Base-by-base conservation (phyloP, 2,329 filamentous ascomycete species). In the Nannizziopsis arthrosporioides region DNA sequence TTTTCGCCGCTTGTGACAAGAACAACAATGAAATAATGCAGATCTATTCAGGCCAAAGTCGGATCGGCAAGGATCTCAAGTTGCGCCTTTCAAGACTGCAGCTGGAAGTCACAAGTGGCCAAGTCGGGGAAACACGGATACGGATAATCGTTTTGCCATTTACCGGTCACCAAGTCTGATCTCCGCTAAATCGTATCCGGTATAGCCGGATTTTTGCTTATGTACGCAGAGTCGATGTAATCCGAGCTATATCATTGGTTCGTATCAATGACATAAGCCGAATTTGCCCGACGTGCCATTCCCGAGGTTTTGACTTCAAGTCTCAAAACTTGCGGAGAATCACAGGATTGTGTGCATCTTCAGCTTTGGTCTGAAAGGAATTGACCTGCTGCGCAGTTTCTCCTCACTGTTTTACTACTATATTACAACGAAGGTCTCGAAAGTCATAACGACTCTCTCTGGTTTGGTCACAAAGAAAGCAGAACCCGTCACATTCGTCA, bases 401-500 rank as follows among this genome's bases (percentile, higher is more conserved):
- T 37, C 27, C 34, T 35, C 36, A 3, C 22, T 34, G 44, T 39
- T 31, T 40, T 19, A 32, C 31, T 37, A 31, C 18, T 30, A 34
- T 32, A 36, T 30, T 41, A 31, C 30, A 30, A n/a, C 18, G 12
- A 18, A 31, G 12, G 8, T 35, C 11, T 32, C 19, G 9, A 22
- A 4, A 41, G 15, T 11, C 11, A 14, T 15, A 6, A 22, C 18
- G 12, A 7, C 48, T 27, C 32, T 27, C 37, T 41, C 17, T 18
- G 10, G 15, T 8, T 30, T 43, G 11, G 18, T 40, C 42, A 15
- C 39, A 27, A 30, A 34, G 27, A 18, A 32, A 40, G 50, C 52
- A 39, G 46, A 51, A 61, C 57, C 19, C 18, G 19, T 12, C 8
- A 39, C 14, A 39, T 34, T 40, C 27, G 19, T 58, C 57, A 73